Evolutionary conservation across 208 protist genomes (phyloP), one percentile per base, ranked within the genome.

Genomic region (Crithidia sp.): DNA sequence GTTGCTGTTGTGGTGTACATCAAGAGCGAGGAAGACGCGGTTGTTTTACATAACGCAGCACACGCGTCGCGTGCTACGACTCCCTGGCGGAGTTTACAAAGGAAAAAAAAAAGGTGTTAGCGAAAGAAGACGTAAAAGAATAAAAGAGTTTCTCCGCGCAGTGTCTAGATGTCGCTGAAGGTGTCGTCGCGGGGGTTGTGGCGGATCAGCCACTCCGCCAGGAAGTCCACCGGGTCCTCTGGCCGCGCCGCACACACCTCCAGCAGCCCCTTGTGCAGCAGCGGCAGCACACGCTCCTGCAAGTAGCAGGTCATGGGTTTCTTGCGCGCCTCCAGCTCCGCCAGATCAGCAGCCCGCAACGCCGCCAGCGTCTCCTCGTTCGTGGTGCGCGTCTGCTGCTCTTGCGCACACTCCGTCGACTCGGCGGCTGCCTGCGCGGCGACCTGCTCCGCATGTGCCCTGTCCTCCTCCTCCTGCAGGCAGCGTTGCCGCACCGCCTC

Each of bases 191-290:
- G 77, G 36, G 94, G 93, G 77, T 98, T 98, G 79, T 98, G 85
- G 9, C 86, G 86, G 19, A 97, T 84, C 4, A 98, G 77, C 91
- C 92, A 98, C 79, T 98, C 91, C 16, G 95, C 94, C 43, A 99
- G 78, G 70, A 91, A 98, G 75, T 99, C 97, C 1, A 98, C 85
- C 5, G 97, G 97, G 71, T 99, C 95, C 12, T 96, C 92, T 2
- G 97, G 97, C 12, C 90, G 90, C 59, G 66, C 60, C 56, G 95
- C 90, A 73, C 91, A 95, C 16, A 98, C 95, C 85, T 98, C 91
- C 28, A 97, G 65, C n/a, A 98, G 82, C 5, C 96, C 96, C 66
- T 96, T 96, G 63, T 93, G 98, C 19, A 99, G 74, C 19, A 97
- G 82, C 13, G 96, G 96, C 69, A 99, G 75, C 47, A 99, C 91